A percentile compares a stretch with the other conserved stretches of the same genome.
Conservation (phyloP, 2,329 filamentous ascomycete species). For the Phoma herbarum region DNA sequence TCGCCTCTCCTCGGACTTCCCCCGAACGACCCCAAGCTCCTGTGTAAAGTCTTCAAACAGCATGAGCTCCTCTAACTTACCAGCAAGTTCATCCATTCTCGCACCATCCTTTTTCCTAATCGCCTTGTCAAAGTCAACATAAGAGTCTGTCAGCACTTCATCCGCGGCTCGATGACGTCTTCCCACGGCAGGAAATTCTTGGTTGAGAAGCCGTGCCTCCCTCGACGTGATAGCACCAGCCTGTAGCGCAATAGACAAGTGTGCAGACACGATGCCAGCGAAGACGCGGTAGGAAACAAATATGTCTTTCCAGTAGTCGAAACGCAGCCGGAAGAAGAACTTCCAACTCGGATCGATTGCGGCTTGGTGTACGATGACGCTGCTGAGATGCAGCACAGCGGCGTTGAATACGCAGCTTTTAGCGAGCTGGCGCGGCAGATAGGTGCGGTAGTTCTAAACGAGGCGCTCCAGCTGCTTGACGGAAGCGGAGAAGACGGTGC, state of each 20-base stretch:
- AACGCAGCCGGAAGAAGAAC: constrained; percentile 13
- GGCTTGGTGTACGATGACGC: constrained; percentile 10
- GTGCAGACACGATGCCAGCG: neutral
- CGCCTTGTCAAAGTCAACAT: neutral
- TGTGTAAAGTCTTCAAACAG: constrained; percentile 35
- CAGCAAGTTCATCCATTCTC: constrained; percentile 37
- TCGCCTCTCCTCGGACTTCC: neutral
- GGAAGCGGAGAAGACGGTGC: constrained; percentile 1
- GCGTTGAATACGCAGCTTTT: constrained; percentile 10
- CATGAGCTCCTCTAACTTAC: constrained; percentile 40
- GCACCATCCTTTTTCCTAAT: constrained; percentile 10
- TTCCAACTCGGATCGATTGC: constrained; percentile 8
- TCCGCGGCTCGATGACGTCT: neutral
- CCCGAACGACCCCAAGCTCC: neutral
- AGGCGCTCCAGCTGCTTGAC: constrained; percentile 17
- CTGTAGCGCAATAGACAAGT: neutral
- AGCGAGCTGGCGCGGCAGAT: neutral
- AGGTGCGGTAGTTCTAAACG: constrained; percentile 9
- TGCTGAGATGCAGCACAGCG: constrained; percentile 7
- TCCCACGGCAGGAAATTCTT: neutral
- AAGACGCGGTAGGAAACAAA: neutral
- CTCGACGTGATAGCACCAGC: neutral
- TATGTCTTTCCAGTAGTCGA: neutral
- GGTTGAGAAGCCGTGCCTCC: neutral
- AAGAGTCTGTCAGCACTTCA: neutral